Base-by-base conservation (phyloP, 306 rosid genomes). In the Potentilla sterilis region DNA sequence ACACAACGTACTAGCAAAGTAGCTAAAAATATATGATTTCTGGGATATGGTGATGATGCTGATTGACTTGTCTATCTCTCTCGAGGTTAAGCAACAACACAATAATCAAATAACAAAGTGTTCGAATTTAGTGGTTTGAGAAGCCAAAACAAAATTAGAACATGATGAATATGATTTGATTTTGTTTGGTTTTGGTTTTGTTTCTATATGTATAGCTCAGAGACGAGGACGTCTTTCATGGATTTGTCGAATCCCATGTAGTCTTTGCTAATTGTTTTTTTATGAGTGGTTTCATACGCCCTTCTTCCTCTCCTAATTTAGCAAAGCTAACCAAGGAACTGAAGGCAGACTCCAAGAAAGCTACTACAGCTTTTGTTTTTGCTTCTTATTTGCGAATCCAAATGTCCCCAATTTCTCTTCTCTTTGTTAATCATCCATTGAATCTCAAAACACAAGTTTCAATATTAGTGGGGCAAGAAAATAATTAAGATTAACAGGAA, bases 201-300 rank as follows among this genome's bases (percentile, higher is more conserved):
- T 35, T 55, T 58, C 34, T 32, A 44, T 78, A 44, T 75, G 37
- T 63, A 70, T 59, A 73, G 69, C 73, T 68, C 38, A 43, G 16
- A 57, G 28, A 43, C 54, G 34, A 41, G 13, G 73, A 74, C 82
- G 58, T 34, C 78, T 70, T 46, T 10, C 43, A 52, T 76, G 70
- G n/a, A 67, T 82, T 83, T 86, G 87, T 80, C 85, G 83, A 83
- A 83, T 81, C 79, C 80, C 77, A 63, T 78, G 89, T 80, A 74
- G 79, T 72, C 18, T 78, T 82, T 83, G 66, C 58, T 83, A 24
- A 32, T 28, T 80, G 83, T 78, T 59, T 77, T 63, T 62, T 78
- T 67, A 48, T 80, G 28, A 82, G 28, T 78, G 75, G 80, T 77
- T 86, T 79, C 75, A 68, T 43, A 63, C 35, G 74, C n/a, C 51